These are phyloP conservation scores for Leptographium wingfieldii DNA, from an alignment of 2,329 filamentous ascomycete species.

Conservation along the genomic window DNA sequence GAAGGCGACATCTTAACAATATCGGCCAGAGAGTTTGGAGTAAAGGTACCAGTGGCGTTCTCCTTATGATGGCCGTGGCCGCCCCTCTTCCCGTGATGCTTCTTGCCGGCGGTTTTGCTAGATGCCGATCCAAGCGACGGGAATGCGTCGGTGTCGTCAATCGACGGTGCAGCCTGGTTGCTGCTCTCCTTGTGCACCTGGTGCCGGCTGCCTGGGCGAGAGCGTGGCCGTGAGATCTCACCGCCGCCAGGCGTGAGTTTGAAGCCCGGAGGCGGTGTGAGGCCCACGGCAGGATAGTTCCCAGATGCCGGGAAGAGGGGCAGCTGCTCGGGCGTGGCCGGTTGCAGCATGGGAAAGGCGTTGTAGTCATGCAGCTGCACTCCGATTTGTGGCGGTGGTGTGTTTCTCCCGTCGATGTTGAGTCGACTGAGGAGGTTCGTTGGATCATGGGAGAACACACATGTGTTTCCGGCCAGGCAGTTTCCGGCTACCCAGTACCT, in stretches of 20 bases:
- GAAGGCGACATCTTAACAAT: slow-evolving; percentile 92
- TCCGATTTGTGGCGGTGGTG: slow-evolving; percentile 47
- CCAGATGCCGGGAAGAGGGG: slow-evolving; percentile 38
- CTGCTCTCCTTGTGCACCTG: slow-evolving; percentile 36
- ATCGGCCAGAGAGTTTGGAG: slow-evolving; percentile 74
- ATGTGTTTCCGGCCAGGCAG: slow-evolving; percentile 84
- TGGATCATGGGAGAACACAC: slow-evolving; percentile 95
- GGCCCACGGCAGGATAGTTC: slow-evolving; percentile 38
- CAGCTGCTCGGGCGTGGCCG: slow-evolving; percentile 46
- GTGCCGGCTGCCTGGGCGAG: slow-evolving; percentile 73
- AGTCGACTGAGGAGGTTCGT: slow-evolving; percentile 74
- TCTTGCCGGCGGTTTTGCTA: slow-evolving; percentile 61
- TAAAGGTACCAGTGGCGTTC: slow-evolving; percentile 18
- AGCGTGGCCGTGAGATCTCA: slow-evolving; percentile 58
- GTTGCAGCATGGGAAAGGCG: slow-evolving; percentile 67
- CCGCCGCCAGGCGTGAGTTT: slow-evolving; percentile 34
- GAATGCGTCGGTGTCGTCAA: slow-evolving; percentile 93
- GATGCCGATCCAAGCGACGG: slow-evolving; percentile 71
- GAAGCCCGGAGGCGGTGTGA: slow-evolving; percentile 58
- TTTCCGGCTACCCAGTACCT: slow-evolving; percentile 96
- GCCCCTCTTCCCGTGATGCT: slow-evolving; percentile 84
- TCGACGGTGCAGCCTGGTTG: slow-evolving; percentile 55
- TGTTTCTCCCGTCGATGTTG: slow-evolving; percentile 54
- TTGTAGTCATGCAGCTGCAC: slow-evolving; percentile 75
- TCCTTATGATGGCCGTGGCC: slow-evolving; percentile 68